Percentiles rank a stretch among this genome's conserved stretches.
Evolutionary conservation across 345 rosid species (phyloP).

Genomic region (Durio zibethinus): DNA sequence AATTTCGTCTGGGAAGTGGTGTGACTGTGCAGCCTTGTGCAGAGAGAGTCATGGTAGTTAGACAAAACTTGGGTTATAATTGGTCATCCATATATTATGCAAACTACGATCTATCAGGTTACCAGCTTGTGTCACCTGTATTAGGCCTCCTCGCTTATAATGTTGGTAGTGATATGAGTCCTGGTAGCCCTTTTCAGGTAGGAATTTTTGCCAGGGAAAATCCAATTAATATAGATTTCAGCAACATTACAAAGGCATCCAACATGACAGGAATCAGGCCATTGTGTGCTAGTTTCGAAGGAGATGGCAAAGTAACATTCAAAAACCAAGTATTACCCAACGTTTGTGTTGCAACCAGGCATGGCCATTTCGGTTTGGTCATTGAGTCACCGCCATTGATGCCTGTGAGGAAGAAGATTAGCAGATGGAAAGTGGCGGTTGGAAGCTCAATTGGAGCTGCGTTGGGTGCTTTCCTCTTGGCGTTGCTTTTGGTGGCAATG

Average conservation of each 20-base stretch:
- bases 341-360: slow-evolving; percentile 52
- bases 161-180: slow-evolving; percentile 33
- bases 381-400: slow-evolving; percentile 23
- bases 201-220: slow-evolving; percentile 42
- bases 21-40: slow-evolving; percentile 67
- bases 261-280: slow-evolving; percentile 38
- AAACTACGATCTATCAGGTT: slow-evolving; percentile 78
- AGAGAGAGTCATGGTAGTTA: slow-evolving; percentile 73
- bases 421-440: slow-evolving; percentile 72
- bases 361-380: slow-evolving; percentile 86
- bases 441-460: slow-evolving; percentile 73
- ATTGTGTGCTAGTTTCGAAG: slow-evolving; percentile 66
- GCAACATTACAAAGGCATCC: slow-evolving; percentile 23
- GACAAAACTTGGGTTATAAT: slow-evolving; percentile 59
- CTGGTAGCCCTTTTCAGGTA: slow-evolving; percentile 54
- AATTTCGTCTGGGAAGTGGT: slow-evolving; percentile 61
- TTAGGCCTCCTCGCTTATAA: slow-evolving; percentile 81
- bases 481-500: slow-evolving; percentile 63
- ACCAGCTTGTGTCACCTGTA: slow-evolving; percentile 70
- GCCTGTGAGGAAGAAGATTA: slow-evolving; percentile 35
- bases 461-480: slow-evolving; percentile 60
- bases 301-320: slow-evolving; percentile 55
- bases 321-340: slow-evolving; percentile 39
- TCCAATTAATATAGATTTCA: slow-evolving; percentile 65
- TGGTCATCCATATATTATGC: slow-evolving; percentile 76